Conservation (phyloP, 225 moss, liverwort and hornwort species). For the Lunularia cruciata region DNA sequence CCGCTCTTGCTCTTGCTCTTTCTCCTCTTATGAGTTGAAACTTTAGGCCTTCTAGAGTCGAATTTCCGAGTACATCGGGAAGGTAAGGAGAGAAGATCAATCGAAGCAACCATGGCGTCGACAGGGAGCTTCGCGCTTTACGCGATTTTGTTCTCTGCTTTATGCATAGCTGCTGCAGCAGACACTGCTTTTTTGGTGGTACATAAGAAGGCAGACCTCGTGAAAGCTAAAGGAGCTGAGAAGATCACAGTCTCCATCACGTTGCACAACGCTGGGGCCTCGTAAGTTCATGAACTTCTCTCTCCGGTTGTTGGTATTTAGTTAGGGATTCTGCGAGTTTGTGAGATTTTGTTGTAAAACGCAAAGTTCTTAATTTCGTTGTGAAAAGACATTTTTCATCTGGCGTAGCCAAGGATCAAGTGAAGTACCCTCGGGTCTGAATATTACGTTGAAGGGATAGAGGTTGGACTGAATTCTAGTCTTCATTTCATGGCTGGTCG, state of each 20-base stretch:
- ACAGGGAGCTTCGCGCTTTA: slow-evolving; percentile 10
- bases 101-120: slow-evolving; percentile 15
- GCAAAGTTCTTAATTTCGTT: too few species aligned
- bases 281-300: slow-evolving; percentile 30
- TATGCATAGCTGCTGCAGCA: slow-evolving; percentile 31
- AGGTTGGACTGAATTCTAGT: too few species aligned
- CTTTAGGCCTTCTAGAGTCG: too few species aligned
- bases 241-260: slow-evolving; percentile 52
- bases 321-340: too few species aligned
- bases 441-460: too few species aligned
- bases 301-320: background rate
- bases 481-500: too few species aligned
- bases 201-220: slow-evolving; percentile 49
- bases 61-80: background rate
- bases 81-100: background rate
- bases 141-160: slow-evolving; percentile 24
- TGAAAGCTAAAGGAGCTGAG: slow-evolving; percentile 51
- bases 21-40: background rate
- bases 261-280: slow-evolving; percentile 60
- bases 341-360: too few species aligned
- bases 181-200: slow-evolving; percentile 60
- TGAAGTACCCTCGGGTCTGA: too few species aligned
- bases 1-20: background rate
- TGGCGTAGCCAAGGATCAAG: too few species aligned
- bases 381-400: too few species aligned